Evolutionary conservation across 305 asterid species (phyloP), one percentile per base, ranked within the genome.

Genomic region (Fraxinus platypoda): DNA sequence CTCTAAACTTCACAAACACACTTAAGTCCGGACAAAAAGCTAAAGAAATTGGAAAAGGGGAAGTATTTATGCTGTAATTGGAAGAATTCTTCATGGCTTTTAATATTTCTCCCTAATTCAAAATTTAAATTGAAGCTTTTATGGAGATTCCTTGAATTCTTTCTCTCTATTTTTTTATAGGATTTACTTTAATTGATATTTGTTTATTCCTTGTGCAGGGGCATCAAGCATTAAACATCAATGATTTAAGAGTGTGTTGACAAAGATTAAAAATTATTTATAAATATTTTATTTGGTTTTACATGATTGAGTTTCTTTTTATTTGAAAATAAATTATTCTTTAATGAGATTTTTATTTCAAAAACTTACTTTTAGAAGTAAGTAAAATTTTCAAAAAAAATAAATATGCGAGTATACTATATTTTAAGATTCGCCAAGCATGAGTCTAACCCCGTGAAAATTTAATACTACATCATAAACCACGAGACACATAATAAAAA

Each of bases 1-100:
- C 49, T 38, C 8, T 79, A 28, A 57, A 79, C 88, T 88, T 86
- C 79, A 88, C 64, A 64, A 6, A 81, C 84, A 86, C 89, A 86
- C 89, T 54, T 35, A 71, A 57, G 31, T 71, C 86, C 88, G 87
- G 82, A 26, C 83, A 80, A 77, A 78, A 82, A 82, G 87, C 81
- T 52, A 80, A 84, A 82, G 66, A 76, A 77, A 57, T 76, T 57
- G 30, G 17, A 37, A 76, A 35, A 81, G 25, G n/a, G 11, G 62
- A 78, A 59, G 17, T 77, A 34, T 15, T 54, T 34, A 59, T 59
- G 37, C 21, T 13, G 35, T 17, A 19, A 57, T 13, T 3, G 12
- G 25, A 52, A 70, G 75, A 70, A 70, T 70, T 70, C 75, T 70
- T 70, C 41, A 70, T 70, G 75, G 75, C 43, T 71, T 70, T 15